Evolutionary conservation across 1,284 basidiomycete species (phyloP).

Genomic region (Porogramme epimiltina): DNA sequence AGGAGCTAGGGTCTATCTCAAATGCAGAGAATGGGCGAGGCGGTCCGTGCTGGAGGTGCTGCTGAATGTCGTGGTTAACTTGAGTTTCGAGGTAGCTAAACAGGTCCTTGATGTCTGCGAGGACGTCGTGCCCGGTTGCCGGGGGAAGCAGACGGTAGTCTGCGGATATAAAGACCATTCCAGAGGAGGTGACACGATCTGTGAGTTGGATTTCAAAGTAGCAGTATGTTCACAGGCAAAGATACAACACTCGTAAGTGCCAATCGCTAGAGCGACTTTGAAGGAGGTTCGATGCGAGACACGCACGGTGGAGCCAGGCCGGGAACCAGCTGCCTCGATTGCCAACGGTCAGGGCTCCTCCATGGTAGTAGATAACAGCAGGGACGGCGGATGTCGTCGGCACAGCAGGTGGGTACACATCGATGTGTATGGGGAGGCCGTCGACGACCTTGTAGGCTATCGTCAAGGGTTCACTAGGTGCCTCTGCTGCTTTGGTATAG

Average conservation of each 20-base stretch:
- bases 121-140: slow-evolving; percentile 55
- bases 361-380: slow-evolving; percentile 63
- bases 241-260: no score
- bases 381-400: slow-evolving; percentile 25
- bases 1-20: slow-evolving; percentile 42
- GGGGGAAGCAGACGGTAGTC: slow-evolving; percentile 65
- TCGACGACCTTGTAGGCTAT: slow-evolving; percentile 22
- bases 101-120: slow-evolving; percentile 56
- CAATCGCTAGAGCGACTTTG: no score
- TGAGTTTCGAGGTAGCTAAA: slow-evolving; percentile 46
- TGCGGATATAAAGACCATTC: slow-evolving; percentile 50
- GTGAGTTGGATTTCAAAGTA: no score
- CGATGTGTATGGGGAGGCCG: slow-evolving; percentile 17
- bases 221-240: no score
- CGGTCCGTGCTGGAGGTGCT: no score
- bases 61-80: slow-evolving; percentile 23
- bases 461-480: slow-evolving; percentile 4
- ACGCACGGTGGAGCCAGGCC: slow-evolving; percentile 58
- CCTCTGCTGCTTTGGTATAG: background rate
- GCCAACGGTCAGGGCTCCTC: slow-evolving; percentile 61
- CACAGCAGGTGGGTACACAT: slow-evolving; percentile 23
- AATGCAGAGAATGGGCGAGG: slow-evolving; percentile 1
- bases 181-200: slow-evolving; percentile 15
- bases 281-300: background rate
- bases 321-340: slow-evolving; percentile 63